Conservation (phyloP, 1,139 yeast species). For the Blastobotrys niveus region DNA sequence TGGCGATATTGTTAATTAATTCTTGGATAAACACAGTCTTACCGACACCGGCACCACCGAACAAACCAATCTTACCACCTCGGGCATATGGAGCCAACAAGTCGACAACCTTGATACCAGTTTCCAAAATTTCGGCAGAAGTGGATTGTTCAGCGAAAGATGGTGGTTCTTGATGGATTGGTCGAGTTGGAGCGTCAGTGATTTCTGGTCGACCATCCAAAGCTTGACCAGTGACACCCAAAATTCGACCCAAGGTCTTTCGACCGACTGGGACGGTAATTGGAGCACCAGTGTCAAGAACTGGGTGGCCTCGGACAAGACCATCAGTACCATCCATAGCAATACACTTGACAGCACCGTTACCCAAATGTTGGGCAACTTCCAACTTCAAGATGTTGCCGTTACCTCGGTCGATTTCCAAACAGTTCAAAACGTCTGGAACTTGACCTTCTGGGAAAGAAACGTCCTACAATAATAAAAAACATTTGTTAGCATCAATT, state of each 20-base stretch:
- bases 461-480: constrained; percentile 63
- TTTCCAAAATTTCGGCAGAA: constrained; percentile 91
- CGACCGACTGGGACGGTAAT: constrained; percentile 99
- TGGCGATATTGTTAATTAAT: constrained; percentile 98
- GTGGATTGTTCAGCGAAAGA: constrained; percentile 95
- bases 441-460: constrained; percentile 96
- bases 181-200: constrained; percentile 88
- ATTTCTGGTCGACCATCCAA: constrained; percentile 82
- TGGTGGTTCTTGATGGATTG: constrained; percentile 98
- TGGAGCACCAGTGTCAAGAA: constrained; percentile 95
- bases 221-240: constrained; percentile 99
- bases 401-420: constrained; percentile 66
- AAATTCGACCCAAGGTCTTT: constrained; percentile 97
- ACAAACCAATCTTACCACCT: constrained; percentile 99
- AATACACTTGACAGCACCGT: constrained; percentile 99
- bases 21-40: constrained; percentile 99
- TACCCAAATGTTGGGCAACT: constrained; percentile 99
- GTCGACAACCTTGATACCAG: constrained; percentile 99
- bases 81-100: constrained; percentile 99
- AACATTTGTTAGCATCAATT: constrained; percentile 10
- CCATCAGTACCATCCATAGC: constrained; percentile 99
- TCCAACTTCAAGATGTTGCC: constrained; percentile 80
- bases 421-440: constrained; percentile 96
- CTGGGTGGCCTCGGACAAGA: constrained; percentile 95
- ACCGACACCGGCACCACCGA: constrained; percentile 99